Evolutionary conservation across 345 rosid genomes (phyloP).

Genomic region (Conringia planisiliqua): DNA sequence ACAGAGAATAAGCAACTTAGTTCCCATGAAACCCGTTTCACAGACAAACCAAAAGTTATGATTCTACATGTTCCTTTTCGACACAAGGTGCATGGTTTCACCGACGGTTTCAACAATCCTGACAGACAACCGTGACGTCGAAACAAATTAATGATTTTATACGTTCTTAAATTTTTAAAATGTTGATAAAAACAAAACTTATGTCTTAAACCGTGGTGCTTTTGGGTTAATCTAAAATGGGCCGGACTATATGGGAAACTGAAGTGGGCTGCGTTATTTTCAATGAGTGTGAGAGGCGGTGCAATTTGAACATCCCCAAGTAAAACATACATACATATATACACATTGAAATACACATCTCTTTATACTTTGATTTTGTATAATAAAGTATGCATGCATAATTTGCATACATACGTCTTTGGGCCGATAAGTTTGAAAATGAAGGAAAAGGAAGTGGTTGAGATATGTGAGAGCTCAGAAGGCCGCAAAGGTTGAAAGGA

Average conservation of each 20-base stretch:
- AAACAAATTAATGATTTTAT: background rate
- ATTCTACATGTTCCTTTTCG: background rate
- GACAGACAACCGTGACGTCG: background rate
- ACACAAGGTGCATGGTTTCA: background rate
- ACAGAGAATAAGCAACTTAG: no score
- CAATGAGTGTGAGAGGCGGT: background rate
- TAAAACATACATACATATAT: background rate
- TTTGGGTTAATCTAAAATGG: background rate
- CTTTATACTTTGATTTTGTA: background rate
- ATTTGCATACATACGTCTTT: slow-evolving; percentile 12
- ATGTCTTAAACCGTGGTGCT: background rate
- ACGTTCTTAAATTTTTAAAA: background rate
- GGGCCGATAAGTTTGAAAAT: slow-evolving; percentile 30
- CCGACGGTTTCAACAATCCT: background rate
- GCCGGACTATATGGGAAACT: background rate
- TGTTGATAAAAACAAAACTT: background rate
- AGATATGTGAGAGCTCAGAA: slow-evolving; percentile 26
- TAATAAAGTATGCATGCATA: background rate
- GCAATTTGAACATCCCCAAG: background rate
- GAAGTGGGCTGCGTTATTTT: background rate
- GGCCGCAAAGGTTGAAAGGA: slow-evolving; percentile 40
- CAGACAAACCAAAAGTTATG: background rate
- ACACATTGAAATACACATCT: background rate
- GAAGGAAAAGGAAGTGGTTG: slow-evolving; percentile 11
- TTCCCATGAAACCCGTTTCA: background rate